These are phyloP conservation scores for Strobilomyces echinocephalus DNA, from an alignment of 768 basidiomycete genomes.

Conservation along the genomic window DNA sequence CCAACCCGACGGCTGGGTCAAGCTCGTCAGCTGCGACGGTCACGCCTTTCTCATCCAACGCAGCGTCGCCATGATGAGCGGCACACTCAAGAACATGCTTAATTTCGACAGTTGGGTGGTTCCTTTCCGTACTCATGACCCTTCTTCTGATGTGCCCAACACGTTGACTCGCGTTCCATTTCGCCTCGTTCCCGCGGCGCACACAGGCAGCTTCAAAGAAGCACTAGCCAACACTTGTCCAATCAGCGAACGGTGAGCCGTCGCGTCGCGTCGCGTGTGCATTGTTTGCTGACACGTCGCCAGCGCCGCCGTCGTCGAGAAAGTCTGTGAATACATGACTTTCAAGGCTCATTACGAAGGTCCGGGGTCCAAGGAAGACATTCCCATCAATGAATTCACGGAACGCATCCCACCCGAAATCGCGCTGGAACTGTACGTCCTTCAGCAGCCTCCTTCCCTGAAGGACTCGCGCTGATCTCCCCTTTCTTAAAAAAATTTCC, in stretches of 20 bases:
- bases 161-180: conserved; percentile 6
- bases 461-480: conserved; percentile 12
- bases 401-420: conserved; percentile 86
- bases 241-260: conserved; percentile 62
- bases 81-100: conserved; percentile 78
- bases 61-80: conserved; percentile 72
- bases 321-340: conserved; percentile 83
- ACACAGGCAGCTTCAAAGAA: conserved; percentile 68
- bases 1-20: conserved; percentile 58
- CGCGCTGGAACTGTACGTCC: conserved; percentile 79
- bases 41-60: conserved; percentile 76
- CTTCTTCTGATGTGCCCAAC: conserved; percentile 9
- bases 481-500: background rate
- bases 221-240: conserved; percentile 65
- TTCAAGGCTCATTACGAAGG: conserved; percentile 78
- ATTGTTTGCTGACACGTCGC: background rate
- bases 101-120: conserved; percentile 56
- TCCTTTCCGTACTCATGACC: conserved; percentile 5
- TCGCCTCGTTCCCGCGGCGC: conserved; percentile 6
- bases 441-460: background rate
- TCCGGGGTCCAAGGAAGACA: conserved; percentile 67
- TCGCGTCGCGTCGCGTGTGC: background rate
- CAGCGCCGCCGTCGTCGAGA: conserved; percentile 74
- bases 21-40: conserved; percentile 72
- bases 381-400: conserved; percentile 69